Base-by-base conservation (phyloP, 768 basidiomycete genomes). In the Tephrocybe sp. region DNA sequence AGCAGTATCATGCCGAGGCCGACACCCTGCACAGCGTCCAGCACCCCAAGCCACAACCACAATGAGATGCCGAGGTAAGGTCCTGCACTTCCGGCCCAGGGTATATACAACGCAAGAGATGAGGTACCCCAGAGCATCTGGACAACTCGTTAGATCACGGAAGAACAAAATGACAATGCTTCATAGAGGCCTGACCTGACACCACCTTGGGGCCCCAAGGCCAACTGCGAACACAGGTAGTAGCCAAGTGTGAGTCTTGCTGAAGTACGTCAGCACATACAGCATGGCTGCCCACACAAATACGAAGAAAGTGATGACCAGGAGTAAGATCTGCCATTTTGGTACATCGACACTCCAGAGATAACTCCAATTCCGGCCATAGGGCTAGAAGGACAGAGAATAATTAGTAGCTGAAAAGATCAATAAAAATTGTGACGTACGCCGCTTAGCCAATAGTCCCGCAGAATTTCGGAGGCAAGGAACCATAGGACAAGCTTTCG, bases 81-180 rank as follows among this genome's bases (percentile, higher is more conserved):
- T 15, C 94, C 94, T 3, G 77, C 83, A 9, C 63, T 63, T 9
- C 94, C 92, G 2, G 89, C 94, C 94, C 94, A 97, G 4, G 94
- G 92, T 51, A 97, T 87, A 64, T 96, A 97, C 13, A 94, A 70
- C 4, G 91, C 94, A 36, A 97, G 79, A 26, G 92, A 93, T 4
- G 93, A 96, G 8, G 92, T 94, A 60, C 94, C 93, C 94, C 94
- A 97, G 39, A 94, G 70, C 83, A 94, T 96, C 82, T 84, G 47
- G 52, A 16, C 37, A 2, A 40, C 28, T 18, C 42, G 24, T 28
- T 18, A 31, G 13, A 19, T 15, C 24, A 11, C 35, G 31, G 18
- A n/a, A 22, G 24, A 24, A 4, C 16, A 38, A 16, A 15, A 31
- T 6, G 11, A 32, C 9, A 12, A 3, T 32, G 18, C 53, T 21